Base-by-base conservation (phyloP, 208 protist species). In the Trypanosoma grayi region DNA sequence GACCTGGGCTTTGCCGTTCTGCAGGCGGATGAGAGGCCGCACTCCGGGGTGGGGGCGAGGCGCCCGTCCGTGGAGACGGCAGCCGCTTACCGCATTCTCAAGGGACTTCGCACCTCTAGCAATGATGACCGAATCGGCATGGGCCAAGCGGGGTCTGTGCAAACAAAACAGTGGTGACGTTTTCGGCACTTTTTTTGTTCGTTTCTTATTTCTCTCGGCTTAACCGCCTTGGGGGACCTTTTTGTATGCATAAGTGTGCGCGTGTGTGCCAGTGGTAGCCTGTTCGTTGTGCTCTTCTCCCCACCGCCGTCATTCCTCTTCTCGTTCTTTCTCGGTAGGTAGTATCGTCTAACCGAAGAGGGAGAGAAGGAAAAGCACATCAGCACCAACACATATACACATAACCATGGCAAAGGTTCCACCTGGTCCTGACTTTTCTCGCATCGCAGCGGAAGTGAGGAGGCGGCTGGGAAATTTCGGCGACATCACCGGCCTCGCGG, bases 341-440 rank as follows among this genome's bases (percentile, higher is more conserved):
- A n/a, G n/a, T n/a, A n/a, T n/a, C n/a, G n/a, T n/a, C n/a, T n/a
- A n/a, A n/a, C n/a, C n/a, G n/a, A n/a, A n/a, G n/a, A 43, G 16
- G 31, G 50, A 43, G 22, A 16, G 31, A 50, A 45, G 14, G 50
- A 39, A 16, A 27, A 59, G 25, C 8, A 59, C 40, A 34, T 31
- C 1, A 36, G 53, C 39, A 5, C 34, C 28, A 39, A 48, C 11
- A 31, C 16, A 66, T 9, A 66, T 47, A 57, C n/a, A 63, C 1
- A 13, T 20, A 51, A 72, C 81, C 61, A 78, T 85, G 34, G 67
- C 83, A 10, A 87, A 89, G 63, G 63, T 63, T 46, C 87, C 87
- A 25, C 85, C 85, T 50, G 66, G 52, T 27, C 89, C 89, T 3
- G 89, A 95, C 62, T 93, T 95, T 53, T 77, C 76, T 27, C 76